Conservation (phyloP, 768 basidiomycete genomes). For the Leccinum variicolor region DNA sequence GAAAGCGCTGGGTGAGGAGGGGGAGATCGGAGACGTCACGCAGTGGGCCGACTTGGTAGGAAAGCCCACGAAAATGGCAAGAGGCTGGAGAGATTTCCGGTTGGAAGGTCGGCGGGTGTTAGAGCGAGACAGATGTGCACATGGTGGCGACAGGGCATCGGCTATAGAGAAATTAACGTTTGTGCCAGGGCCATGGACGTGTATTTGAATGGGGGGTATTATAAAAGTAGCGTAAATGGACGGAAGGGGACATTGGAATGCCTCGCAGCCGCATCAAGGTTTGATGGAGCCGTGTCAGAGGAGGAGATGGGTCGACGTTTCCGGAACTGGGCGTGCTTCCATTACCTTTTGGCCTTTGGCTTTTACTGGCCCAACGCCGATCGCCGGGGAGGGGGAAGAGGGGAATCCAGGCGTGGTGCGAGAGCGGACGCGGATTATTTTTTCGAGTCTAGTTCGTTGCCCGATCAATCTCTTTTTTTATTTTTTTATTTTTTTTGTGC, state of each 20-base stretch:
- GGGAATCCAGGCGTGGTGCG: not conserved
- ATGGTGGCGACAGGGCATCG: conserved; percentile 8
- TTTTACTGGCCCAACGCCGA: conserved; percentile 18
- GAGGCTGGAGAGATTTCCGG: not conserved
- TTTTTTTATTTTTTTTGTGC: conserved; percentile 12
- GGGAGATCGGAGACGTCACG: conserved; percentile 6
- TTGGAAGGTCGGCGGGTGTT: not conserved
- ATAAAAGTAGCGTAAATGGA: conserved; percentile 7
- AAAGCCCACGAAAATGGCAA: not conserved
- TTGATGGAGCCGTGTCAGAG: conserved; percentile 18
- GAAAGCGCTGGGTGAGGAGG: not conserved
- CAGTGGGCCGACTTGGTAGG: not conserved
- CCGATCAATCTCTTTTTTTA: conserved; percentile 18
- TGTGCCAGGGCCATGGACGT: not conserved
- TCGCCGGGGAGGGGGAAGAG: conserved; percentile 4
- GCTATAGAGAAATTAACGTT: conserved; percentile 20
- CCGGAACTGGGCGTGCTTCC: conserved; percentile 6
- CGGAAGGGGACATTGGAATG: not conserved
- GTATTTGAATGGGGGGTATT: conserved; percentile 4
- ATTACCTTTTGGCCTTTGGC: conserved; percentile 17
- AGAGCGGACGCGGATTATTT: not conserved
- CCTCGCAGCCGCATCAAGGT: conserved; percentile 22
- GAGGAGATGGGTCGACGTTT: conserved; percentile 1
- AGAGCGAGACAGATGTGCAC: conserved; percentile 2
- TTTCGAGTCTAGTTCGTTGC: not conserved